A percentile compares a stretch with the other conserved stretches of the same genome.
Evolutionary conservation across 2,329 filamentous ascomycete genomes (phyloP).

Genomic region (Colletotrichum sublineola): DNA sequence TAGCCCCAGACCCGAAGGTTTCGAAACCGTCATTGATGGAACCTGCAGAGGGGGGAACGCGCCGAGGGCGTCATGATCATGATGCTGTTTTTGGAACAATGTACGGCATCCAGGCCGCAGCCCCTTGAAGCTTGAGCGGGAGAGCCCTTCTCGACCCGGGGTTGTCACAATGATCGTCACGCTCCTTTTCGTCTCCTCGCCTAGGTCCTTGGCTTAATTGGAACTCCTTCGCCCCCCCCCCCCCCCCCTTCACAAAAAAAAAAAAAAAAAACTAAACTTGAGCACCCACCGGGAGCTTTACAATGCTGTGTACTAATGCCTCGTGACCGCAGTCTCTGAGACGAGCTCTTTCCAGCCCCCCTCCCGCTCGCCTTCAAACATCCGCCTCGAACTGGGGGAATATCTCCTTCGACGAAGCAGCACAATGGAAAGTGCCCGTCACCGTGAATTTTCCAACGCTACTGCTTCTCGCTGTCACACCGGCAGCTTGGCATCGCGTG

Average conservation of each 20-base stretch:
- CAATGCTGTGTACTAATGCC: background rate
- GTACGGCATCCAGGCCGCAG: background rate
- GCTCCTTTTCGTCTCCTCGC: constrained; percentile 13
- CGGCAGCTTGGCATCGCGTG: constrained; percentile 37
- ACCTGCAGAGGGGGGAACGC: constrained; percentile 5
- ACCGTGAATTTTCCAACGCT: constrained; percentile 7
- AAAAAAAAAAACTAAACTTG: background rate
- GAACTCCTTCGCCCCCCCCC: background rate
- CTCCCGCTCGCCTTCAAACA: background rate
- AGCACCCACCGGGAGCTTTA: background rate
- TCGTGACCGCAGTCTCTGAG: constrained; percentile 10
- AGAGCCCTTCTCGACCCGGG: background rate
- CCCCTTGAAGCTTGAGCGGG: background rate
- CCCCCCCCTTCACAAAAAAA: too few species aligned
- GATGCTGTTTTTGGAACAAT: background rate
- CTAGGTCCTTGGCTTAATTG: constrained; percentile 1
- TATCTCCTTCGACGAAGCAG: background rate
- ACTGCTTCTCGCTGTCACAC: constrained; percentile 35
- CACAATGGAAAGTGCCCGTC: background rate
- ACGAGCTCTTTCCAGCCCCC: constrained; percentile 1
- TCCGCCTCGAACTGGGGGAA: background rate
- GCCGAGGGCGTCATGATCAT: constrained; percentile 7
- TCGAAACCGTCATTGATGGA: constrained; percentile 22
- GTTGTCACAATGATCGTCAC: constrained; percentile 7
- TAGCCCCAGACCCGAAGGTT: constrained; percentile 28